phyloP scores from a whole-genome alignment of 2,329 filamentous ascomycete genomes.

The Ilyonectria robusta region DNA sequence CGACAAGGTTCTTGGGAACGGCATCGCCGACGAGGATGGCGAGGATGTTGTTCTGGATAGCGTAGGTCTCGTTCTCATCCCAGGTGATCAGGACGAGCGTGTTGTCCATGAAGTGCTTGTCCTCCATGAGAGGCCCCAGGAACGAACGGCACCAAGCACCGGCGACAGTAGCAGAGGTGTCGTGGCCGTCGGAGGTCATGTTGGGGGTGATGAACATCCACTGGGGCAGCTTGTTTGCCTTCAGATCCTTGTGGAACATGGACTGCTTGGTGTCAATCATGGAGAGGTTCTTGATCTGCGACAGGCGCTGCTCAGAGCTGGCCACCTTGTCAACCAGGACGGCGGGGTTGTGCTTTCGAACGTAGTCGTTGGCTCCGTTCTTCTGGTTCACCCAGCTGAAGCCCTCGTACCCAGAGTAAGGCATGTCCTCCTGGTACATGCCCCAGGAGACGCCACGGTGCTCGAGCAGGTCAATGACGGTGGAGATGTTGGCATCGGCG shows the following conservation, averaged over 20 bases:
- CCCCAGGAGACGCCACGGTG: constrained; percentile 76
- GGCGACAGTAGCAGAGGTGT: constrained; percentile 78
- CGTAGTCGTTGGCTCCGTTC: constrained; percentile 80
- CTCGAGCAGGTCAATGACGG: constrained; percentile 78
- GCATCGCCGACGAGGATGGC: constrained; percentile 81
- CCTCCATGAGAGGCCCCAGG: constrained; percentile 77
- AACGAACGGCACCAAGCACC: constrained; percentile 78
- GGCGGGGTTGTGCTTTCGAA: constrained; percentile 83
- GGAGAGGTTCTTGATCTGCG: constrained; percentile 80
- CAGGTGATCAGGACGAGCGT: constrained; percentile 84
- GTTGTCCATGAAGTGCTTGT: constrained; percentile 80
- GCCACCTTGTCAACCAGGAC: constrained; percentile 78
- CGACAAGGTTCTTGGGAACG: constrained; percentile 74
- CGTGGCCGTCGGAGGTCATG: constrained; percentile 84
- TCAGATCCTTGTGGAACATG: constrained; percentile 77
- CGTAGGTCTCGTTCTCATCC: constrained; percentile 83
- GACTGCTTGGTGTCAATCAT: constrained; percentile 58
- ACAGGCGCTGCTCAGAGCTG: constrained; percentile 70
- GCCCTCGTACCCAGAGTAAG: constrained; percentile 81
- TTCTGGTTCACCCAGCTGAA: constrained; percentile 73
- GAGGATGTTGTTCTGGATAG: constrained; percentile 77
- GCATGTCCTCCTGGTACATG: constrained; percentile 84
- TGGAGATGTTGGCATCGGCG: constrained; percentile 73
- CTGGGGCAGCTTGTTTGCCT: constrained; percentile 76
- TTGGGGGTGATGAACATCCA: constrained; percentile 81